These are phyloP conservation scores for Xylaria scruposa DNA, from an alignment of 495 filamentous ascomycete species.

Conservation along the genomic window DNA sequence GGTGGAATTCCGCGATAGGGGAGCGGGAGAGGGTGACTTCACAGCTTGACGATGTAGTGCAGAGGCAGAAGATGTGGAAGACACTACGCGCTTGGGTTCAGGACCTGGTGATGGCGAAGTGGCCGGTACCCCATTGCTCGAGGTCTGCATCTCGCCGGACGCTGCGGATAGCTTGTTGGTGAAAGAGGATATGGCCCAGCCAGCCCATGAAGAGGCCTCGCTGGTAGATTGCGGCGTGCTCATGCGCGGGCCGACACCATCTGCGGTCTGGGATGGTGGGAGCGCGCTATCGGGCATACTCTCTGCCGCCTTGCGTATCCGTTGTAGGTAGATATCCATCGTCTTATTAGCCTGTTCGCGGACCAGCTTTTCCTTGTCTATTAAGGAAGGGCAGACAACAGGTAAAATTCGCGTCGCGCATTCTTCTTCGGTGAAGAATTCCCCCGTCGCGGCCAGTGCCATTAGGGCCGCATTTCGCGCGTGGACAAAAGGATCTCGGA, in stretches of 20 bases:
- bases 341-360: slow-evolving; percentile 92
- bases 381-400: slow-evolving; percentile 73
- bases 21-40: slow-evolving; percentile 52
- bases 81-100: slow-evolving; percentile 35
- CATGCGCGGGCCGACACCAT: slow-evolving; percentile 67
- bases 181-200: slow-evolving; percentile 99
- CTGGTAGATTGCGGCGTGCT: slow-evolving; percentile 68
- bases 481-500: slow-evolving; percentile 93
- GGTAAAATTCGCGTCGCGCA: slow-evolving; percentile 85
- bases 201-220: slow-evolving; percentile 76
- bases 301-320: slow-evolving; percentile 76
- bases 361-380: slow-evolving; percentile 92
- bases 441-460: slow-evolving; percentile 82
- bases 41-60: slow-evolving; percentile 60
- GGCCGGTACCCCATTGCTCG: slow-evolving; percentile 30
- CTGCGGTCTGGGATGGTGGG: slow-evolving; percentile 51
- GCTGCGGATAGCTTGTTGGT: slow-evolving; percentile 89
- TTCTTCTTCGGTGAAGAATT: slow-evolving; percentile 89
- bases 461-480: slow-evolving; percentile 87
- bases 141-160: slow-evolving; percentile 77
- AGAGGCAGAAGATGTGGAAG: slow-evolving; percentile 57
- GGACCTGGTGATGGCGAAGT: slow-evolving; percentile 30
- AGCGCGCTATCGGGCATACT: slow-evolving; percentile 83
- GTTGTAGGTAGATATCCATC: slow-evolving; percentile 85
- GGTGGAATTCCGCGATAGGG: slow-evolving; percentile 51